Percentiles rank a stretch among this genome's conserved stretches.
These are phyloP conservation scores for Aspergillus diversus DNA, from an alignment of 495 filamentous ascomycete species.

Conservation along the genomic window DNA sequence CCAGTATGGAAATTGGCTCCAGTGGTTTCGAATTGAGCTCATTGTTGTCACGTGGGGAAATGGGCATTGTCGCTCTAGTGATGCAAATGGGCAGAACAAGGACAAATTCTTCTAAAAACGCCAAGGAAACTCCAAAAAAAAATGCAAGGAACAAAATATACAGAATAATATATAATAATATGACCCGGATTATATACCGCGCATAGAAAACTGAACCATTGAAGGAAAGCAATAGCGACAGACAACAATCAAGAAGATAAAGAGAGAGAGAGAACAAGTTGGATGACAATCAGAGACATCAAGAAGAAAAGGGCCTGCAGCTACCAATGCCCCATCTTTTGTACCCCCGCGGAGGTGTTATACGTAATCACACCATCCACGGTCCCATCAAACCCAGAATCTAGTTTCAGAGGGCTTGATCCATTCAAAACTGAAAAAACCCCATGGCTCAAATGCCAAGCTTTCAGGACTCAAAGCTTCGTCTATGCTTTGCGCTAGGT, in stretches of 20 bases:
- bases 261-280: not conserved
- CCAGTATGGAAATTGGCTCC: slow-evolving; percentile 41
- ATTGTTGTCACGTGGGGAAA: not conserved
- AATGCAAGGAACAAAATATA: not conserved
- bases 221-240: not conserved
- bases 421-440: not conserved
- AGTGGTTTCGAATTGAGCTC: slow-evolving; percentile 8
- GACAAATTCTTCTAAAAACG: not conserved
- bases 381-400: not conserved
- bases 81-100: not conserved
- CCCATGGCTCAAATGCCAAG: not conserved
- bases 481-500: not conserved
- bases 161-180: too few relatives aligned
- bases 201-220: not conserved
- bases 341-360: not conserved
- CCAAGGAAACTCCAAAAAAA: not conserved
- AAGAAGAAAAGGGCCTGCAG: not conserved
- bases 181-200: not conserved
- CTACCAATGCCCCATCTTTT: not conserved
- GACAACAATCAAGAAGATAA: not conserved
- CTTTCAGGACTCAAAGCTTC: not conserved
- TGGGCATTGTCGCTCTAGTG: not conserved
- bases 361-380: not conserved
- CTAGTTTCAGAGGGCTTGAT: not conserved
- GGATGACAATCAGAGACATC: not conserved